Percentiles rank a stretch among this genome's conserved stretches.
phyloP scores from a whole-genome alignment of 164 flowering plant genomes.

The Amborella trichopoda region DNA sequence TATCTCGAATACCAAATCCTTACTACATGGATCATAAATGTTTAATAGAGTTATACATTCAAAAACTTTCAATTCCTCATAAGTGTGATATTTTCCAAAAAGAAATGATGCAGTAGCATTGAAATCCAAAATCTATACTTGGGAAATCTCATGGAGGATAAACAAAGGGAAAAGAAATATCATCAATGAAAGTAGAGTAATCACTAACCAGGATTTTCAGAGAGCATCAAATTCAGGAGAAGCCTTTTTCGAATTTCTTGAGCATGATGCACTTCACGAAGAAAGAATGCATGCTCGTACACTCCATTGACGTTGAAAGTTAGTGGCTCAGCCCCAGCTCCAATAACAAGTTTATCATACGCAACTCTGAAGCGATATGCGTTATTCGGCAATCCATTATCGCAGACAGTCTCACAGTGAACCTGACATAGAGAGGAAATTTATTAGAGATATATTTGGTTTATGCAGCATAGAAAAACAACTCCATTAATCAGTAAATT shows the following conservation, averaged over 20 bases:
- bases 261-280: conserved; percentile 92
- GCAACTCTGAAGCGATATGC: conserved; percentile 74
- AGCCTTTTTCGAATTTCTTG: conserved; percentile 89
- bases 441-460: not conserved
- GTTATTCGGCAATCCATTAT: conserved; percentile 10
- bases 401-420: conserved; percentile 58
- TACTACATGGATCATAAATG: too few species aligned
- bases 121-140: too few species aligned
- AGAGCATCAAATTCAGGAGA: conserved; percentile 87
- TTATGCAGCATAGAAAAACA: too few species aligned
- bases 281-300: conserved; percentile 74
- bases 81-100: too few species aligned
- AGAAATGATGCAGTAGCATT: too few species aligned
- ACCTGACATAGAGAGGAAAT: conserved; percentile 27
- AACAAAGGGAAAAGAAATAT: too few species aligned
- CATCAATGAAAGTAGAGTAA: not conserved
- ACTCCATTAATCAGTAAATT: too few species aligned
- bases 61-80: too few species aligned
- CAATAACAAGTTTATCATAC: conserved; percentile 87
- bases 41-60: too few species aligned
- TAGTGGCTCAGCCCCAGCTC: conserved; percentile 73
- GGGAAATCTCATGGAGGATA: too few species aligned
- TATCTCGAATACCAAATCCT: too few species aligned
- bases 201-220: conserved; percentile 73
- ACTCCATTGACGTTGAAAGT: conserved; percentile 92